Conservation (phyloP, 805 yeast genomes). For the Aciculoconidium aculeatum region DNA sequence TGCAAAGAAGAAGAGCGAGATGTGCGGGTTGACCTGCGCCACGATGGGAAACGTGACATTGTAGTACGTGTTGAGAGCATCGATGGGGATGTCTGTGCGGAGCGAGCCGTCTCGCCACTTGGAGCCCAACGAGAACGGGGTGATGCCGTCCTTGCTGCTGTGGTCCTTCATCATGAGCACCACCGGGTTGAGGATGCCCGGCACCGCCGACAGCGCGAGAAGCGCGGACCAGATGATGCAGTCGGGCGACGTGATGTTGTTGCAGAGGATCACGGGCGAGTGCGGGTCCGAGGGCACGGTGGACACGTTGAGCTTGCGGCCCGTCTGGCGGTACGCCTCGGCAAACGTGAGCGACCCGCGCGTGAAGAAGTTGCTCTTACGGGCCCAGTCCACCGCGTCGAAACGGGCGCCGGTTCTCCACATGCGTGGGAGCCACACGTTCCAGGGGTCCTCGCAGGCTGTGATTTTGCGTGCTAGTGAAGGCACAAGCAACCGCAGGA, state of each 20-base stretch:
- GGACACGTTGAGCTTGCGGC: constrained; percentile 63
- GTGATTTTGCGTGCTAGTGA: constrained; percentile 57
- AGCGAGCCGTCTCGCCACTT: constrained; percentile 78
- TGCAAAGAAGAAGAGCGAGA: constrained; percentile 66
- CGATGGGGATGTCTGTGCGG: constrained; percentile 74
- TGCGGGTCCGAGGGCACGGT: constrained; percentile 81
- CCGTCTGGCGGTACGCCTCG: constrained; percentile 65
- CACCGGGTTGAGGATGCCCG: constrained; percentile 76
- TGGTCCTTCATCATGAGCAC: constrained; percentile 64
- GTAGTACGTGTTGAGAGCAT: constrained; percentile 65
- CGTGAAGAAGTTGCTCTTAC: constrained; percentile 63
- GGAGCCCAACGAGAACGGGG: constrained; percentile 68
- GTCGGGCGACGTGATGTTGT: constrained; percentile 70
- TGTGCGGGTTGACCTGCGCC: constrained; percentile 81
- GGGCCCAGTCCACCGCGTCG: constrained; percentile 71
- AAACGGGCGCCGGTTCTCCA: constrained; percentile 75
- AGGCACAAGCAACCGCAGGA: constrained; percentile 50
- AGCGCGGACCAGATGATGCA: constrained; percentile 79
- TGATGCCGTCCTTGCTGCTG: constrained; percentile 28
- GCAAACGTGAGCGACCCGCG: constrained; percentile 65
- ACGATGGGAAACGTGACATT: constrained; percentile 73
- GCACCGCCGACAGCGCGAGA: constrained; percentile 77
- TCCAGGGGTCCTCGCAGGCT: constrained; percentile 62
- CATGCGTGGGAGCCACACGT: constrained; percentile 57
- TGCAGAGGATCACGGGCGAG: constrained; percentile 74